Evolutionary conservation across 192 early-diverging fungal genomes (phyloP).

Genomic region (Umbelopsis sp.): DNA sequence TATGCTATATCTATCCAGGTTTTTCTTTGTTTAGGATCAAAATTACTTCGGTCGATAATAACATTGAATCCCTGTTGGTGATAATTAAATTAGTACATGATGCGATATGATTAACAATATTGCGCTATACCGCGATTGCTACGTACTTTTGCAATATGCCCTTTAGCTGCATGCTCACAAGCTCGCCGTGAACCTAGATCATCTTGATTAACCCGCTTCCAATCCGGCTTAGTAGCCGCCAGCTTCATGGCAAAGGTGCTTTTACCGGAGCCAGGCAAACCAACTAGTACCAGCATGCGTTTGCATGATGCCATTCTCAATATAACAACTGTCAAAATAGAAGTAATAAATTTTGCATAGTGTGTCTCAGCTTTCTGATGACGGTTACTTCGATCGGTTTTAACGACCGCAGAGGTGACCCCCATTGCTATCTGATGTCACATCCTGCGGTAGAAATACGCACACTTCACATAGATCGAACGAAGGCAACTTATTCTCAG

Average conservation of each 20-base stretch:
- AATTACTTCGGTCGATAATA: slow-evolving; percentile 80
- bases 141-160: slow-evolving; percentile 26
- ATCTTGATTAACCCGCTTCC: slow-evolving; percentile 76
- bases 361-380: no score
- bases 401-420: no score
- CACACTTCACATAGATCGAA: no score
- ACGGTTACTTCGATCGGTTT: no score
- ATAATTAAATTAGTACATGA: slow-evolving; percentile 29
- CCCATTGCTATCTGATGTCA: no score
- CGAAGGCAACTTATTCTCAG: no score
- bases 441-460: no score
- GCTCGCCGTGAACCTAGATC: slow-evolving; percentile 65
- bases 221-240: slow-evolving; percentile 43
- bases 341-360: no score
- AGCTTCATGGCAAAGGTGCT: slow-evolving; percentile 66
- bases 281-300: slow-evolving; percentile 69
- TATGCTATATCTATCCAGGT: slow-evolving; percentile 71
- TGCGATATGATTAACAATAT: neutral
- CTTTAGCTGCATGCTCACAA: slow-evolving; percentile 60
- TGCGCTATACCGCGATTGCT: neutral
- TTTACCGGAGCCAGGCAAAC: slow-evolving; percentile 79
- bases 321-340: no score
- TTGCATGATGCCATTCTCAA: slow-evolving; percentile 2
- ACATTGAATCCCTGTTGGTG: slow-evolving; percentile 63
- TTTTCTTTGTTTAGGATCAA: slow-evolving; percentile 73